Evolutionary conservation across 306 rosid species (phyloP).

Genomic region (Cicer pinnatifidum): DNA sequence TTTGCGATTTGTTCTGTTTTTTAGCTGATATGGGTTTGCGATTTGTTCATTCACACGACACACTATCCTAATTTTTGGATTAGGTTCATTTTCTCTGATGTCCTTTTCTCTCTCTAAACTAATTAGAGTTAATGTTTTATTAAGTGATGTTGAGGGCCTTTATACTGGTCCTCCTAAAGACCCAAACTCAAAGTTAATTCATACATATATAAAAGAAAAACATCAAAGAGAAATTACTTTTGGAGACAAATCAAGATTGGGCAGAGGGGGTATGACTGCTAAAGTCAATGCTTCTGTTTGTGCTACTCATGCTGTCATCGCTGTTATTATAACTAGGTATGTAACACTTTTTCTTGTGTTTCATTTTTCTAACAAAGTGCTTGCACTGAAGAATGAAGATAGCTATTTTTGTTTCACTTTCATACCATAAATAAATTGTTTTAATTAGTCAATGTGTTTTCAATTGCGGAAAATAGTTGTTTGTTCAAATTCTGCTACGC

Average conservation of each 20-base stretch:
- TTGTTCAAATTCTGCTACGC: too few relatives aligned
- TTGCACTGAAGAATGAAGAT: neutral
- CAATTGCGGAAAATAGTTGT: too few relatives aligned
- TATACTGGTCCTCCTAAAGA: conserved; percentile 92
- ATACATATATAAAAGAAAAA: conserved; percentile 78
- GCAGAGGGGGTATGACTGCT: conserved; percentile 98
- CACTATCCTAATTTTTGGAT: too few relatives aligned
- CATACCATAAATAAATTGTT: too few relatives aligned
- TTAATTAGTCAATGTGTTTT: too few relatives aligned
- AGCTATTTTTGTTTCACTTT: neutral
- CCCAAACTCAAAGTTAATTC: conserved; percentile 83
- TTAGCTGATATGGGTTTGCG: too few relatives aligned
- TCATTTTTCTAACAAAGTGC: neutral
- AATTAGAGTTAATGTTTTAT: conserved; percentile 47
- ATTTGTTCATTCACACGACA: too few relatives aligned
- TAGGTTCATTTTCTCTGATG: too few relatives aligned
- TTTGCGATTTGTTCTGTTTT: too few relatives aligned
- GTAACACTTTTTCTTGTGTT: conserved; percentile 24
- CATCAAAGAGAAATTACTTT: conserved; percentile 85
- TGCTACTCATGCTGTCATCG: conserved; percentile 77
- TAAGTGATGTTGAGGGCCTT: conserved; percentile 97
- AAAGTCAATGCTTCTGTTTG: conserved; percentile 87
- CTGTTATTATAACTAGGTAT: conserved; percentile 93
- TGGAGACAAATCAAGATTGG: conserved; percentile 93
- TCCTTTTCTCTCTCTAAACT: too few relatives aligned